Percentiles rank a stretch among this genome's conserved stretches.
phyloP scores from a whole-genome alignment of 1,284 basidiomycete species.

The Leccinum pachyderme region DNA sequence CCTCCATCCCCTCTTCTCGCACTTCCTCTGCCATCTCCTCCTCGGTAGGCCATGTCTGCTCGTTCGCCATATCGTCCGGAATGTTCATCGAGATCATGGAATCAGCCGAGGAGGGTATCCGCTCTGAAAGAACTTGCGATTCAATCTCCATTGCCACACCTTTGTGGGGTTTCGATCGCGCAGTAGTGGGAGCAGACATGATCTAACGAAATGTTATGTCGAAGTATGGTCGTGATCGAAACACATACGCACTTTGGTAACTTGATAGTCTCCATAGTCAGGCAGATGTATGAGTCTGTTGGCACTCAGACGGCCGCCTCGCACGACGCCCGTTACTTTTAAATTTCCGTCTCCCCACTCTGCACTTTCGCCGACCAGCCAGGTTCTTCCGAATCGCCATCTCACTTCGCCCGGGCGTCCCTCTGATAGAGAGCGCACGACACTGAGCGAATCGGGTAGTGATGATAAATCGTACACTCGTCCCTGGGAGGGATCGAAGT shows the following conservation, averaged over 20 bases:
- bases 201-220: constrained; percentile 44
- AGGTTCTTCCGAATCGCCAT: constrained; percentile 82
- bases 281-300: constrained; percentile 90
- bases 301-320: constrained; percentile 78
- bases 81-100: constrained; percentile 87
- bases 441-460: constrained; percentile 66
- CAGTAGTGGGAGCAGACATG: constrained; percentile 54
- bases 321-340: constrained; percentile 77
- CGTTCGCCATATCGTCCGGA: constrained; percentile 87
- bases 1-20: constrained; percentile 30
- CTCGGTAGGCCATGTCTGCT: constrained; percentile 99
- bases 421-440: constrained; percentile 72
- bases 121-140: constrained; percentile 54
- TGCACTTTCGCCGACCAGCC: constrained; percentile 77
- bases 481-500: constrained; percentile 88
- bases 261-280: constrained; percentile 85
- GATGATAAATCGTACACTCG: constrained; percentile 63
- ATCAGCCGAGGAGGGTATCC: constrained; percentile 71
- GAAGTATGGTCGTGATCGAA: not conserved
- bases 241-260: constrained; percentile 63
- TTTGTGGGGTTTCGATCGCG: constrained; percentile 40
- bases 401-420: constrained; percentile 73
- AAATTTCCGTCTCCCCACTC: constrained; percentile 51
- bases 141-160: constrained; percentile 61
- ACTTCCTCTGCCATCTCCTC: constrained; percentile 76